phyloP scores from a whole-genome alignment of 306 rosid genomes.

The Fragaria iinumae region DNA sequence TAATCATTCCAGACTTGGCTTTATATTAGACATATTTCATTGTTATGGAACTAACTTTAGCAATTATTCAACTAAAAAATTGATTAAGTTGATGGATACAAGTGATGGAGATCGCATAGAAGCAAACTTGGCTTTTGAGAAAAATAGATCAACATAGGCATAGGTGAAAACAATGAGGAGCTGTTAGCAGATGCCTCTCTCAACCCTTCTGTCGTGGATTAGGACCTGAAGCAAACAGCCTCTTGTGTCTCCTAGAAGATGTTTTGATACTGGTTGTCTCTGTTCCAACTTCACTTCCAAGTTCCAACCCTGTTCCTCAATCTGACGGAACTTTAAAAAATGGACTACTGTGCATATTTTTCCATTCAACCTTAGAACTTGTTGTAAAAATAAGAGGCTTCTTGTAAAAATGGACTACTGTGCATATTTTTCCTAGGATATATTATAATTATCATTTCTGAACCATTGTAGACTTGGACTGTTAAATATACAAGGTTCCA shows the following conservation, averaged over 20 bases:
- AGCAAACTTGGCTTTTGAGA: neutral
- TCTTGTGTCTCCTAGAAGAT: neutral
- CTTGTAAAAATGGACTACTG: neutral
- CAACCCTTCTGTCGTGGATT: constrained; percentile 3
- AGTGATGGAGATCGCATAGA: constrained; percentile 28
- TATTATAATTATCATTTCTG: neutral
- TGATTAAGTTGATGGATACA: constrained; percentile 16
- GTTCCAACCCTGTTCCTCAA: neutral
- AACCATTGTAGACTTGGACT: neutral
- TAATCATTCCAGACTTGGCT: neutral
- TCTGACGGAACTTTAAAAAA: neutral
- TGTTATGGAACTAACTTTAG: neutral
- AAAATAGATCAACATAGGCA: constrained; percentile 1
- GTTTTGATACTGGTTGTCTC: neutral
- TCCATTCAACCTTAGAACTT: neutral
- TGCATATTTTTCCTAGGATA: neutral
- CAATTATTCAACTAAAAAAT: constrained; percentile 1
- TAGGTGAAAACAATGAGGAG: constrained; percentile 10
- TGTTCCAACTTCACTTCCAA: neutral
- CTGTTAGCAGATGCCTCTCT: constrained; percentile 12
- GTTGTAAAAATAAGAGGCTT: neutral
- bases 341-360: neutral
- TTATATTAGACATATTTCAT: neutral
- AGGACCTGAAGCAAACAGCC: neutral
- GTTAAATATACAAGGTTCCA: neutral